Evolutionary conservation across 441 rosid species (phyloP), one percentile per base, ranked within the genome.

Genomic region (Populus trichocarpa): DNA sequence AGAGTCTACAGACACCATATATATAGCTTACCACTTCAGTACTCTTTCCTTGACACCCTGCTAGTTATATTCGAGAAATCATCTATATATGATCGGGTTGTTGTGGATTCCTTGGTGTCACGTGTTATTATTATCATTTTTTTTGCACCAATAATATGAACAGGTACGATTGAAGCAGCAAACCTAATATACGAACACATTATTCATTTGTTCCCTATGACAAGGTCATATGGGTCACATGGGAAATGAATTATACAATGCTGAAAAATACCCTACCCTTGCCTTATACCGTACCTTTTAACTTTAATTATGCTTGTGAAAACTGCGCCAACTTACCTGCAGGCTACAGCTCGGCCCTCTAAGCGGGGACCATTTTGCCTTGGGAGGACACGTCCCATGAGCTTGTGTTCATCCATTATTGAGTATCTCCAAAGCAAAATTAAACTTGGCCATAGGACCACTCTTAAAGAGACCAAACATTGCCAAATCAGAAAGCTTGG

Each of bases 151-250:
- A 73, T 73, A 66, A 69, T 70, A 68, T 40, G 75, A 67, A 70
- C 59, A 3, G 59, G 80, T 65, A 65, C 36, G 82, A 76, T 76
- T 74, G 72, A 83, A 77, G 79, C 78, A 75, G 18, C 77, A 74
- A 67, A 74, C 77, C 79, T 78, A 66, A 30, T 64, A 42, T 26
- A 72, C 79, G 71, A 82, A 80, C 87, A 81, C 66, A 67, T 68
- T 10, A 75, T 73, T 73, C 42, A 73, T 78, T 68, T 83, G 86
- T 75, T 77, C 86, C 91, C 85, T 75, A 42, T 35, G 50, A 67
- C 78, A 75, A 72, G 79, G 77, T 78, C 87, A 81, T 61, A 75
- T 79, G 65, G 70, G 28, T 84, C 84, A 82, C 79, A 80, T 76
- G 80, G 77, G 68, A 71, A 77, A 77, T 71, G 59, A 53, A 81